These are phyloP conservation scores for Chlorella vulgaris DNA, from an alignment of 139 green algal genomes.

Conservation along the genomic window DNA sequence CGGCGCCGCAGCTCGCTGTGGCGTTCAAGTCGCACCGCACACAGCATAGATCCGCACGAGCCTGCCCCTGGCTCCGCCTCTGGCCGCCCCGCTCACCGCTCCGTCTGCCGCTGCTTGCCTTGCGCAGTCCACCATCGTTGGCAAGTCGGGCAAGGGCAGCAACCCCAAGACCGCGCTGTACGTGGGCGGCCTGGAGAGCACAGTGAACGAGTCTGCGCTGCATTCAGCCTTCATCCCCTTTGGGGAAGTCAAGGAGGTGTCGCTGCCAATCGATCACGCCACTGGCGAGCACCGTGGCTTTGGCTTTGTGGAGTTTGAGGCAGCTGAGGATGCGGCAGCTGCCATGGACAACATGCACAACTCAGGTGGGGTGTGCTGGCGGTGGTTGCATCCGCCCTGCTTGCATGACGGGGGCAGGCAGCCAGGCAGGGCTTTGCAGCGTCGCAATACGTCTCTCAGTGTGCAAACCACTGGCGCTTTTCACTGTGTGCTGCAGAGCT, in stretches of 20 bases:
- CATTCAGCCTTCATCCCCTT: conserved; percentile 97
- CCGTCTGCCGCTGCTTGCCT: neutral
- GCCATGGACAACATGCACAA: conserved; percentile 99
- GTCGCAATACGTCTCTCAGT: neutral
- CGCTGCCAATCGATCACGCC: conserved; percentile 91
- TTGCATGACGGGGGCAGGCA: neutral
- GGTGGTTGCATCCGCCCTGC: neutral
- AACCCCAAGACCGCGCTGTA: conserved; percentile 93
- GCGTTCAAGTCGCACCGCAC: no score
- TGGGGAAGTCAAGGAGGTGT: conserved; percentile 96
- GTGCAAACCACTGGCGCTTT: neutral
- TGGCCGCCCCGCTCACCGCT: neutral
- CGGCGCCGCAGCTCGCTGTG: no score
- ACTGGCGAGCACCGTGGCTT: conserved; percentile 89
- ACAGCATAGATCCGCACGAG: no score
- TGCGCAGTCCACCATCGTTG: conserved; percentile 63
- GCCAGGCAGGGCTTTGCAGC: neutral
- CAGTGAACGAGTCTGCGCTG: conserved; percentile 86
- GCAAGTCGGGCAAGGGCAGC: conserved; percentile 66
- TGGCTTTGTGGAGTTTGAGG: conserved; percentile 95
- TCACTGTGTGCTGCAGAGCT: conserved; percentile 42
- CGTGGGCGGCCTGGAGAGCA: conserved; percentile 86
- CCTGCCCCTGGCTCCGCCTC: no score
- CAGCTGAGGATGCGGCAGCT: conserved; percentile 86
- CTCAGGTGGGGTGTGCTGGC: conserved; percentile 51